Evolutionary conservation across 352 stramenopile genomes (phyloP).

Genomic region (Globisporangium canariense): DNA sequence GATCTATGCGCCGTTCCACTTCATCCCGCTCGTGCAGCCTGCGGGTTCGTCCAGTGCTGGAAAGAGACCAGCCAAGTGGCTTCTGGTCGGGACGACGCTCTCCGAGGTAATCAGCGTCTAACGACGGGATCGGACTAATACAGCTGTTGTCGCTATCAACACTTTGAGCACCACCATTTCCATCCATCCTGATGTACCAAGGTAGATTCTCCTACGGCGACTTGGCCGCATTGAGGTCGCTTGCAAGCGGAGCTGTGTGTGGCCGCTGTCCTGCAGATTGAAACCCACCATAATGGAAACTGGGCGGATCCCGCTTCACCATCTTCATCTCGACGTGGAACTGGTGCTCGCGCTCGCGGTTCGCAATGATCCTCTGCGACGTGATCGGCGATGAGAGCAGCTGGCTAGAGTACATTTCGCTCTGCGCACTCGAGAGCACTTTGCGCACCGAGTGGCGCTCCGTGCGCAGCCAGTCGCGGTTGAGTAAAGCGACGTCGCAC

Average conservation of each 20-base stretch:
- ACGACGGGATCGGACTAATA: not conserved
- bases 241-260: constrained; percentile 12
- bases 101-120: constrained; percentile 29
- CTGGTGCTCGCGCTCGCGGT: constrained; percentile 15
- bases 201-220: not conserved
- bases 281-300: constrained; percentile 12
- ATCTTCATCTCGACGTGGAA: constrained; percentile 21
- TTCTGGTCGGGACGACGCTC: constrained; percentile 51
- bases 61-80: constrained; percentile 20
- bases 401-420: constrained; percentile 10
- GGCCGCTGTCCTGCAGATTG: constrained; percentile 6
- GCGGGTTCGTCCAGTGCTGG: constrained; percentile 18
- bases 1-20: constrained; percentile 60
- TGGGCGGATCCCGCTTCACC: constrained; percentile 7
- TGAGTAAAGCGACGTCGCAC: constrained; percentile 11
- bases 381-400: constrained; percentile 14
- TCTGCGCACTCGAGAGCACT: not conserved
- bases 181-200: not conserved
- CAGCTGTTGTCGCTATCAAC: not conserved
- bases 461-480: constrained; percentile 10
- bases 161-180: too few relatives aligned
- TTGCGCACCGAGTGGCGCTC: not conserved
- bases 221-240: constrained; percentile 3
- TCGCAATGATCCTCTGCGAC: constrained; percentile 4
- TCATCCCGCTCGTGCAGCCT: constrained; percentile 29